Percentiles rank a stretch among this genome's conserved stretches.
These are phyloP conservation scores for Penicillium oxalicum DNA, from an alignment of 2,329 filamentous ascomycete species.

Conservation along the genomic window DNA sequence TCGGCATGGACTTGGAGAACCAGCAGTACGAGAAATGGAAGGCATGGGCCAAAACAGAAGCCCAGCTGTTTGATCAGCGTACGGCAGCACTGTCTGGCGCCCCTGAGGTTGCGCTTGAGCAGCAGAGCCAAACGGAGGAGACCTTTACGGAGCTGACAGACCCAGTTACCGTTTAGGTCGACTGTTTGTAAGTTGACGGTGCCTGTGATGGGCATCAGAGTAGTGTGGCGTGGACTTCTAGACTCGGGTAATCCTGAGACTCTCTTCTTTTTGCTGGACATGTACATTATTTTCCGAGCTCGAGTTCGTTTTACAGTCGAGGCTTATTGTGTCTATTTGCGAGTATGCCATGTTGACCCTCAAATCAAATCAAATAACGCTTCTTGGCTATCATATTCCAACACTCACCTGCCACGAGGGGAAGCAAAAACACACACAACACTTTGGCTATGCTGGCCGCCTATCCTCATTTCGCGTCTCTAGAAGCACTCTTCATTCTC, in stretches of 20 bases:
- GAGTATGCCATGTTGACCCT: too few species aligned
- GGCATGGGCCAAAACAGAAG: slow-evolving; percentile 60
- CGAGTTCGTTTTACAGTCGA: slow-evolving; percentile 14
- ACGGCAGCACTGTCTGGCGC: slow-evolving; percentile 40
- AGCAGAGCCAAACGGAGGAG: slow-evolving; percentile 26
- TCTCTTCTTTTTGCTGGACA: slow-evolving; percentile 8
- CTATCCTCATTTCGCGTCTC: too few species aligned
- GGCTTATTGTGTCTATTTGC: neutral
- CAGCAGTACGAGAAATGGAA: slow-evolving; percentile 78
- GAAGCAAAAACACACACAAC: neutral
- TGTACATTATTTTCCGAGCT: slow-evolving; percentile 22
- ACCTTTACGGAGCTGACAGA: slow-evolving; percentile 4
- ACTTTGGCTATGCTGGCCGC: too few species aligned
- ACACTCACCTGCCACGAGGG: neutral
- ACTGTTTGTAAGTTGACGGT: too few species aligned
- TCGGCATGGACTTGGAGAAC: slow-evolving; percentile 79
- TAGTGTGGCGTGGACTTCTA: neutral
- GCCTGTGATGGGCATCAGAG: too few species aligned
- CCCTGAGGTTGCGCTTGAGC: slow-evolving; percentile 32
- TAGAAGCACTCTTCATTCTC: too few species aligned
- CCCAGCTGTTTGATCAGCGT: slow-evolving; percentile 44
- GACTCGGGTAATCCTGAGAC: neutral
- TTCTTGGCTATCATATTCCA: neutral
- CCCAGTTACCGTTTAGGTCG: neutral
- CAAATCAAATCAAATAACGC: neutral